Evolutionary conservation across 495 filamentous ascomycete species (phyloP).

Genomic region (Physcia stellaris): DNA sequence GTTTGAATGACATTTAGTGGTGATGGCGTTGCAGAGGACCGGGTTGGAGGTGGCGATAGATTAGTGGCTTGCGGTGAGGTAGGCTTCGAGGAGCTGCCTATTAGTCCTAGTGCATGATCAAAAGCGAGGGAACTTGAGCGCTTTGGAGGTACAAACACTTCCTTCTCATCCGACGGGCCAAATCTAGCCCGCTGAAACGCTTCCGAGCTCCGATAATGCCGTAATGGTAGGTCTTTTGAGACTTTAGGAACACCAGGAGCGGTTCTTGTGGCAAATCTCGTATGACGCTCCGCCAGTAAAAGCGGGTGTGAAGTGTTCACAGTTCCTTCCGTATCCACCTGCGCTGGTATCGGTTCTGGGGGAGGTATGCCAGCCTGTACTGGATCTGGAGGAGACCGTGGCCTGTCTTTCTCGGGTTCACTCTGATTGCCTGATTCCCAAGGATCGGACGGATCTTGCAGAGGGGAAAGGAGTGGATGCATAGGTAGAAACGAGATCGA

Average conservation of each 20-base stretch:
- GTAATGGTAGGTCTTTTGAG: slow-evolving; percentile 11
- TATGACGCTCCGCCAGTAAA: slow-evolving; percentile 13
- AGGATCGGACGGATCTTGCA: slow-evolving; percentile 11
- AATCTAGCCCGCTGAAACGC: slow-evolving; percentile 10
- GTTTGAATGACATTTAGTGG: slow-evolving; percentile 5
- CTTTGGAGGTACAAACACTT: slow-evolving; percentile 9
- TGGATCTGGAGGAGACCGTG: no score
- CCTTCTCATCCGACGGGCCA: slow-evolving; percentile 5
- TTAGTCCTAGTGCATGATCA: no score
- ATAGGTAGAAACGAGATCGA: slow-evolving; percentile 11
- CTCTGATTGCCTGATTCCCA: slow-evolving; percentile 1
- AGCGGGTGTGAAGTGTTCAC: slow-evolving; percentile 13
- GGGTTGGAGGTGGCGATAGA: slow-evolving; percentile 1
- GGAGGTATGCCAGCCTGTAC: slow-evolving; percentile 2
- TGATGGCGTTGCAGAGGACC: slow-evolving; percentile 11
- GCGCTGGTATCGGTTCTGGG: slow-evolving; percentile 2
- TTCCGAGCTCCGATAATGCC: slow-evolving; percentile 14
- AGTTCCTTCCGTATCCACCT: slow-evolving; percentile 10
- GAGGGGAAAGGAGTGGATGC: slow-evolving; percentile 11
- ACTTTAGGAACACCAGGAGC: neutral
- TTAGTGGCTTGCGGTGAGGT: slow-evolving; percentile 2
- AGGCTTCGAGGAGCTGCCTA: slow-evolving; percentile 6
- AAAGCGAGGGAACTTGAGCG: slow-evolving; percentile 17
- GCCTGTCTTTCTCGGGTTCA: slow-evolving; percentile 2
- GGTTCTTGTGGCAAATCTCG: slow-evolving; percentile 9